Percentiles rank a stretch among this genome's conserved stretches.
These are phyloP conservation scores for Cnidoscolus chayamansa DNA, from an alignment of 441 rosid species.

Conservation along the genomic window DNA sequence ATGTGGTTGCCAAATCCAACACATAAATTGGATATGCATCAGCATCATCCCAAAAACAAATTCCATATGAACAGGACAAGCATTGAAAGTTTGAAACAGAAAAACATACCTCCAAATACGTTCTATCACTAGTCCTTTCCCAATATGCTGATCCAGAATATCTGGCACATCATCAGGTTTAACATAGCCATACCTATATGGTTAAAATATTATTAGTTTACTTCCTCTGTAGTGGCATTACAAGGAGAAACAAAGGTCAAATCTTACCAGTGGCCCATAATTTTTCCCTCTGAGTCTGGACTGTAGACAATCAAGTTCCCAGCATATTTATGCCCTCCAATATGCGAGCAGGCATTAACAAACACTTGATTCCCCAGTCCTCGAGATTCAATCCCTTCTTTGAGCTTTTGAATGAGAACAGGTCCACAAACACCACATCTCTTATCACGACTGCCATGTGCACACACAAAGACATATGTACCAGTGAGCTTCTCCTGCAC, in stretches of 20 bases:
- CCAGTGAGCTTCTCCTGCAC: slow-evolving; percentile 55
- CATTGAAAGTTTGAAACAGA: neutral
- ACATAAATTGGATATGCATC: neutral
- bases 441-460: slow-evolving; percentile 86
- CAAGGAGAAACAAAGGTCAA: neutral
- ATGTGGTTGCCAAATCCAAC: neutral
- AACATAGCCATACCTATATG: slow-evolving; percentile 89
- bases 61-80: neutral
- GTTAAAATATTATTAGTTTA: slow-evolving; percentile 14
- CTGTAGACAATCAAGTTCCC: slow-evolving; percentile 77
- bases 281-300: slow-evolving; percentile 57
- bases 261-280: slow-evolving; percentile 80
- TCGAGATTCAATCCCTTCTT: slow-evolving; percentile 53
- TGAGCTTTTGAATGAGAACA: slow-evolving; percentile 58
- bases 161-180: slow-evolving; percentile 89
- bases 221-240: neutral
- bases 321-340: slow-evolving; percentile 97
- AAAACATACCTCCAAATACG: slow-evolving; percentile 74
- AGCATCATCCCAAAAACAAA: slow-evolving; percentile 6
- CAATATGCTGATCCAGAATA: slow-evolving; percentile 80
- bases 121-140: slow-evolving; percentile 62
- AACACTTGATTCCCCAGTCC: slow-evolving; percentile 55
- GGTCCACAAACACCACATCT: slow-evolving; percentile 98
- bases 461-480: slow-evolving; percentile 76
- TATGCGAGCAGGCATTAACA: slow-evolving; percentile 77